Percentiles rank a stretch among this genome's conserved stretches.
phyloP scores from a whole-genome alignment of 352 stramenopile species.

The Globisporangium okanoganense region DNA sequence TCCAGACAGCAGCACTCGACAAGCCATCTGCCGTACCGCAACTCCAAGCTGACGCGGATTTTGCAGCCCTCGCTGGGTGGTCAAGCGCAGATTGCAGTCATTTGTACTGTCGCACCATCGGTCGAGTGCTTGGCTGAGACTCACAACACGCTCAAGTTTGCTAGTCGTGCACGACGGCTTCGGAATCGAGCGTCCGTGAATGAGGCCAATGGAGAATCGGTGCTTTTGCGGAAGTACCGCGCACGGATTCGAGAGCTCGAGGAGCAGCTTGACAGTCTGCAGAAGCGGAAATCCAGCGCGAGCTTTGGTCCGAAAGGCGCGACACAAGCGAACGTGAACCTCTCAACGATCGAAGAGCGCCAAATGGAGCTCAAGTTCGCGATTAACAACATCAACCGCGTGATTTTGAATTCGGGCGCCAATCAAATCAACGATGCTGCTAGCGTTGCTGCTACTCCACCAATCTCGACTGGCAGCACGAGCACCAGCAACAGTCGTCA shows the following conservation, averaged over 20 bases:
- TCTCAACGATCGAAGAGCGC: constrained; percentile 42
- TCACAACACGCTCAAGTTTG: constrained; percentile 96
- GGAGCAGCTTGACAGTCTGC: constrained; percentile 55
- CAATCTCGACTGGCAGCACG: constrained; percentile 23
- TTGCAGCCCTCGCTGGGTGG: constrained; percentile 95
- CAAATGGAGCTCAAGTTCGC: constrained; percentile 74
- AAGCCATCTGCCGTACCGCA: constrained; percentile 94
- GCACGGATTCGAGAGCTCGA: constrained; percentile 60
- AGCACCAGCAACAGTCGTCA: constrained; percentile 17
- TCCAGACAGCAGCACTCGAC: constrained; percentile 11
- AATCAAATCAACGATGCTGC: constrained; percentile 11
- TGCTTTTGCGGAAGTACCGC: constrained; percentile 64
- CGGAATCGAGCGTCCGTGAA: constrained; percentile 91
- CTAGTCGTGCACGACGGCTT: constrained; percentile 89
- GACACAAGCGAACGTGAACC: constrained; percentile 14
- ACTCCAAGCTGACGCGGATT: constrained; percentile 98
- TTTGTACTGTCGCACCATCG: constrained; percentile 94
- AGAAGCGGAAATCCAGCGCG: constrained; percentile 34
- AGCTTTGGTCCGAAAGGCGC: constrained; percentile 15
- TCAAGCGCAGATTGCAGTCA: constrained; percentile 95
- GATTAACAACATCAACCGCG: constrained; percentile 78
- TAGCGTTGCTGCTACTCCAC: constrained; percentile 1
- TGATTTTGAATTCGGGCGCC: constrained; percentile 68
- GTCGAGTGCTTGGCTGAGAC: constrained; percentile 94
- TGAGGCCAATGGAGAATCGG: constrained; percentile 71